Base-by-base conservation (phyloP, 805 yeast species). In the Starmerella vitae region DNA sequence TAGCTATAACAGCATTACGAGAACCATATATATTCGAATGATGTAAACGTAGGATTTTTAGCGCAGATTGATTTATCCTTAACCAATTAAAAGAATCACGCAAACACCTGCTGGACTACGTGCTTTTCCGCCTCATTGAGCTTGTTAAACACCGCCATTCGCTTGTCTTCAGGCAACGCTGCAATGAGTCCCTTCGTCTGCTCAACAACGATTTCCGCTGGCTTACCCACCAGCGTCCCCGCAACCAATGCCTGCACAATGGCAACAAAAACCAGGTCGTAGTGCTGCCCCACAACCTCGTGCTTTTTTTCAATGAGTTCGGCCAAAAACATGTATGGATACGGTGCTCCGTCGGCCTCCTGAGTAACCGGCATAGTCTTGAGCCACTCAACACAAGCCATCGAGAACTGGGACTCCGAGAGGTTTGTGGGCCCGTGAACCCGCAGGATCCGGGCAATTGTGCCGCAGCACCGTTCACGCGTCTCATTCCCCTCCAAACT, bases 281-380 rank as follows among this genome's bases (percentile, higher is more conserved):
- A 58, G 44, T 76, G 75, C 2, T 56, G 56, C 15, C 61, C 55
- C 26, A 82, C 71, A 3, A 70, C 63, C 7, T 78, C 70, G 45
- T 83, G 85, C 37, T 72, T 69, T 38, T 67, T 68, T 36, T 76
- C 77, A 30, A 85, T 77, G 53, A 86, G 64, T 44, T 78, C 79
- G 7, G 76, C 63, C 47, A 86, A 64, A 56, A 83, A 86, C 50
- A 70, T 67, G 62, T 84, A 91, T 15, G 83, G 75, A 58, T 70
- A 83, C 13, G 84, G 75, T 3, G 96, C 96, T 4, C 93, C 93
- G 49, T 81, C 91, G 30, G 75, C 79, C 57, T 91, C 96, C 50
- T 74, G 79, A 18, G 76, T 60, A 30, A 88, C 71, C 18, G 97
- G 98, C 48, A 91, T 70, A 9, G 83, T 69, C 45, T 70, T 68